Evolutionary conservation across 1,139 yeast species (phyloP).

Genomic region (Taphrina communis): DNA sequence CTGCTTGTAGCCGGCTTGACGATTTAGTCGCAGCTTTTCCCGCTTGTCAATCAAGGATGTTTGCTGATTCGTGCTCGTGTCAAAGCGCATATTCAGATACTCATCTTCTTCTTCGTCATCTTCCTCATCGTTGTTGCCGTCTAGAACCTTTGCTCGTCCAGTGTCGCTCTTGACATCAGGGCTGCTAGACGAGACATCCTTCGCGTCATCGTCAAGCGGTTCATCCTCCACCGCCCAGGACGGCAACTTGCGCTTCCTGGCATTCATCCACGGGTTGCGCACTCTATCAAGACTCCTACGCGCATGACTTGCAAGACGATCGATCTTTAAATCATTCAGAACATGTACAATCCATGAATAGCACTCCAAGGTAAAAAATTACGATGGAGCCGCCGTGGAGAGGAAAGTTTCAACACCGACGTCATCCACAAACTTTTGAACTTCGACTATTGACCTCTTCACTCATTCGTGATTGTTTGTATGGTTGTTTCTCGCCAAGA

Average conservation of each 20-base stretch:
- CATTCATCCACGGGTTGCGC: not conserved
- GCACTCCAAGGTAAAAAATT: too few relatives aligned
- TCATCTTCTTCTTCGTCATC: conserved; percentile 47
- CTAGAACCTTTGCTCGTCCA: not conserved
- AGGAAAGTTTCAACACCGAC: too few relatives aligned
- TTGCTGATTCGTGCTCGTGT: conserved; percentile 36
- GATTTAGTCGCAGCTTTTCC: conserved; percentile 27
- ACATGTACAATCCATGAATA: too few relatives aligned
- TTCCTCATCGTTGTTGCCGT: conserved; percentile 40
- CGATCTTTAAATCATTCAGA: too few relatives aligned
- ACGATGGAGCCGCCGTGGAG: too few relatives aligned
- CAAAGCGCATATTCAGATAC: conserved; percentile 49
- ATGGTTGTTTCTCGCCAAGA: too few relatives aligned
- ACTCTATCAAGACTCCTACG: too few relatives aligned
- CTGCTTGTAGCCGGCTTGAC: conserved; percentile 38
- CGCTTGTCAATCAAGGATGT: conserved; percentile 8
- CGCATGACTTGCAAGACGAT: too few relatives aligned
- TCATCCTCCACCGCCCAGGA: conserved; percentile 23
- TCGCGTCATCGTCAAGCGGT: not conserved
- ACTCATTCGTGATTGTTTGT: too few relatives aligned
- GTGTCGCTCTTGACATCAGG: not conserved
- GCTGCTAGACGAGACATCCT: not conserved
- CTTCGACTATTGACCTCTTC: too few relatives aligned
- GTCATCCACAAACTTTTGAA: too few relatives aligned
- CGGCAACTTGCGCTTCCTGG: conserved; percentile 32